Conservation (phyloP, 2,329 filamentous ascomycete species). For the Penicillium sp. region DNA sequence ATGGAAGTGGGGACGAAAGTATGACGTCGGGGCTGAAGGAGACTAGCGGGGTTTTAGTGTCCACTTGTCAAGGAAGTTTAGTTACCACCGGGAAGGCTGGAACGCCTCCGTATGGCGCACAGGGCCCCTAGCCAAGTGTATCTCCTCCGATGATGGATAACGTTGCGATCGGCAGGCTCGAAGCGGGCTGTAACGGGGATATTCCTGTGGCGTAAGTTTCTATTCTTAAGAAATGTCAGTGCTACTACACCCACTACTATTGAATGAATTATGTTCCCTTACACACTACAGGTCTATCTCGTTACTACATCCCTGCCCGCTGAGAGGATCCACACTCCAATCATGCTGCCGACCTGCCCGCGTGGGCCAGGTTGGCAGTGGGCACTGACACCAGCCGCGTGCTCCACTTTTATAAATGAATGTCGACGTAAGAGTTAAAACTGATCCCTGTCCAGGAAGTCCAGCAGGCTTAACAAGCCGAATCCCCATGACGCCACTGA, state of each 20-base stretch:
- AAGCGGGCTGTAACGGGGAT: background rate
- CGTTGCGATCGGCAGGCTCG: background rate
- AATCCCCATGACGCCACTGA: constrained; percentile 23
- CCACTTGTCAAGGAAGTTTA: background rate
- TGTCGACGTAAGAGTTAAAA: constrained; percentile 21
- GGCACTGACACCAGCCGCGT: background rate
- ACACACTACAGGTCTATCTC: background rate
- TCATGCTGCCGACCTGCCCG: background rate
- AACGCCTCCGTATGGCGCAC: constrained; percentile 11
- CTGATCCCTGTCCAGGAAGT: background rate
- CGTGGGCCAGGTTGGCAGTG: background rate
- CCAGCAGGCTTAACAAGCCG: background rate
- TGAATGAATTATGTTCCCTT: background rate
- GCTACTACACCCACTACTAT: background rate
- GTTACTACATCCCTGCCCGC: background rate
- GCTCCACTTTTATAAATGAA: constrained; percentile 29
- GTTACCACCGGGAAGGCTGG: constrained; percentile 1
- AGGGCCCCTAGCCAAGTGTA: background rate
- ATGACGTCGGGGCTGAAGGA: constrained; percentile 19
- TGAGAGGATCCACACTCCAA: background rate
- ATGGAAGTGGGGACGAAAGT: background rate
- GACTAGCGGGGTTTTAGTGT: background rate
- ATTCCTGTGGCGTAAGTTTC: background rate
- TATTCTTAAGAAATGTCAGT: background rate
- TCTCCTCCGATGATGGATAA: background rate